A percentile compares a stretch with the other conserved stretches of the same genome.
Conservation (phyloP, 352 stramenopile species). For the Vaucheria bursata region DNA sequence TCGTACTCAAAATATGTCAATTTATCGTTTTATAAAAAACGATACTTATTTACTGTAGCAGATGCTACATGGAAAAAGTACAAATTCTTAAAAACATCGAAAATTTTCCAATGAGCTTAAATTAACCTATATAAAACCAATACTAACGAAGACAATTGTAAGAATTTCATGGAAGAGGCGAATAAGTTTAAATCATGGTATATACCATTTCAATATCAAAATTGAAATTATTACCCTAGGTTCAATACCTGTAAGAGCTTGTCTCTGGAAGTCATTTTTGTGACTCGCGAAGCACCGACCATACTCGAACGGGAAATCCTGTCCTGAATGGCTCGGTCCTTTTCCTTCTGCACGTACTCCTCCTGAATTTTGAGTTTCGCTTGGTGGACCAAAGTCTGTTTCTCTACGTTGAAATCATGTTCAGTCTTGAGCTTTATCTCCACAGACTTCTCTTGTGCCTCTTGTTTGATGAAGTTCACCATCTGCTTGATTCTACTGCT, state of each 20-base stretch:
- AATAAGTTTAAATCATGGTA: too few relatives aligned
- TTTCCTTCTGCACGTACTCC: constrained; percentile 93
- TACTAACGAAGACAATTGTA: too few relatives aligned
- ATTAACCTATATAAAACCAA: too few relatives aligned
- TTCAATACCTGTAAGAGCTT: constrained; percentile 67
- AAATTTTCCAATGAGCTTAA: too few relatives aligned
- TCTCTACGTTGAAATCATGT: constrained; percentile 98
- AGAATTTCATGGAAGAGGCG: too few relatives aligned
- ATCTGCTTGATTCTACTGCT: constrained; percentile 78
- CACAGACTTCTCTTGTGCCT: constrained; percentile 97
- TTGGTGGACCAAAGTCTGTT: constrained; percentile 57
- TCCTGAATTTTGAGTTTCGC: constrained; percentile 59
- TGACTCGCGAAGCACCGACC: constrained; percentile 82
- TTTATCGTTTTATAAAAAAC: too few relatives aligned
- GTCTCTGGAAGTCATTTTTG: constrained; percentile 91
- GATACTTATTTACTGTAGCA: too few relatives aligned
- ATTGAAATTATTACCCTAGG: too few relatives aligned
- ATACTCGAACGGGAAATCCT: constrained; percentile 67
- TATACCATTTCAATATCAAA: too few relatives aligned
- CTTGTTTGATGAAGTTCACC: constrained; percentile 98
- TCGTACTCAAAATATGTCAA: too few relatives aligned
- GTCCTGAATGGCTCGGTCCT: constrained; percentile 87
- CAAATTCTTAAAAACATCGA: too few relatives aligned
- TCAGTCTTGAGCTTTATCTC: constrained; percentile 85
- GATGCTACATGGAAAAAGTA: too few relatives aligned